Evolutionary conservation across 345 rosid species (phyloP), one percentile per base, ranked within the genome.

Genomic region (Capsella bursapastoris): DNA sequence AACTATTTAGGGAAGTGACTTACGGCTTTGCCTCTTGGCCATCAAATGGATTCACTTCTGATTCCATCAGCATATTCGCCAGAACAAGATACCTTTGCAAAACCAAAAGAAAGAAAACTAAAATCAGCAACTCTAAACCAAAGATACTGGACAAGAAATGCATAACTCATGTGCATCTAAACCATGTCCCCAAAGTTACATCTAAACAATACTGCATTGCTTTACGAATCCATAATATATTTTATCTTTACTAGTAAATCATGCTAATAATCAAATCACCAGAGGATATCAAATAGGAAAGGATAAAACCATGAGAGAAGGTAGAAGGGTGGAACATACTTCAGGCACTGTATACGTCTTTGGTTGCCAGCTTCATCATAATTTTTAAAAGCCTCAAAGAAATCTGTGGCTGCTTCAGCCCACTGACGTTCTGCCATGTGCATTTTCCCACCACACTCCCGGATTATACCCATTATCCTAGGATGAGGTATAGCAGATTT

Each of bases 401-500:
- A 96, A 78, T 96, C 99, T 5, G 99, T 96, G 16, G 98, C 98
- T 0, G 98, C 99, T 44, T 96, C 99, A 58, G 88, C 93, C 99
- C 99, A 96, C 66, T 89, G 97, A 74, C 97, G 98, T 83, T 96
- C 98, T 32, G 98, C 96, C 99, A 90, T 96, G 82, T 92, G 98
- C 99, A 96, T 96, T 84, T 96, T 96, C 4, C 99, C 99, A 66
- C 99, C 99, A 83, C 99, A 96, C 78, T 96, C 99, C 32, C 97
- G 88, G 69, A 96, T 92, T 82, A 96, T 92, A 41, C 99, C 99
- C 98, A 96, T 92, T 74, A 96, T 96, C 83, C 99, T 88, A 60
- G 99, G 99, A 88, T 96, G 99, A 14, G 99, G 99, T 84, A 96
- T 96, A 34, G 99, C 99, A 34, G 99, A 96, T 81, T 96, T 96